Evolutionary conservation across 352 stramenopile genomes (phyloP).

Genomic region (Phytophthora pluvialis): DNA sequence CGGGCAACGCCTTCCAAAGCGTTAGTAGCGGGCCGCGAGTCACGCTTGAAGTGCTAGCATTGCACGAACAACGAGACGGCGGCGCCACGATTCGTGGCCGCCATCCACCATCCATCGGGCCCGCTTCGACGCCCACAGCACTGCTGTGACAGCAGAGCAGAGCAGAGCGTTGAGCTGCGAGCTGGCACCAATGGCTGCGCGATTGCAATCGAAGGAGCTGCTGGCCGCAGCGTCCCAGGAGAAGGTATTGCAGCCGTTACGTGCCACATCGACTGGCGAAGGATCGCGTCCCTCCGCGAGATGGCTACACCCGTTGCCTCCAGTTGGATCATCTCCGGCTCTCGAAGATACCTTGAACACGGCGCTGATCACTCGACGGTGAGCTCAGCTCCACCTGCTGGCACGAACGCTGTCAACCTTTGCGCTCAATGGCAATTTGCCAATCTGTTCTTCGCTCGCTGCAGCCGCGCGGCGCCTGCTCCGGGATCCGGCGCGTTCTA

Average conservation of each 20-base stretch:
- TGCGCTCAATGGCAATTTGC: too few relatives aligned
- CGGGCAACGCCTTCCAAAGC: neutral
- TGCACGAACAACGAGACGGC: neutral
- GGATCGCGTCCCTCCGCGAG: neutral
- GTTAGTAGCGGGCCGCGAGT: neutral
- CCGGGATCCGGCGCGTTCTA: neutral
- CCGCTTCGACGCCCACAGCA: too few relatives aligned
- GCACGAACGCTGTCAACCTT: too few relatives aligned
- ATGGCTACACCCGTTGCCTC: neutral
- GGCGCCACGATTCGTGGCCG: too few relatives aligned
- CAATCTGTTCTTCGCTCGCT: neutral
- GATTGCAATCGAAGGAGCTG: neutral
- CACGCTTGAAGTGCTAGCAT: neutral
- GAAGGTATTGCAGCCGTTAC: too few relatives aligned
- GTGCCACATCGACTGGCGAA: neutral
- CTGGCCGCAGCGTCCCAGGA: neutral
- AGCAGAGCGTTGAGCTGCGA: too few relatives aligned
- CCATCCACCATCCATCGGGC: too few relatives aligned
- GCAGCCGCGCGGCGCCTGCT: slow-evolving; percentile 3
- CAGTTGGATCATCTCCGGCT: neutral
- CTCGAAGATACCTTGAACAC: neutral
- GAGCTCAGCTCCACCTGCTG: too few relatives aligned
- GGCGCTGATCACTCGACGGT: too few relatives aligned
- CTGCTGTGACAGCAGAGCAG: too few relatives aligned
- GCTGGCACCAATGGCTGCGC: neutral